Evolutionary conservation across 2,329 filamentous ascomycete genomes (phyloP).

Genomic region (Talaromyces atroroseus): DNA sequence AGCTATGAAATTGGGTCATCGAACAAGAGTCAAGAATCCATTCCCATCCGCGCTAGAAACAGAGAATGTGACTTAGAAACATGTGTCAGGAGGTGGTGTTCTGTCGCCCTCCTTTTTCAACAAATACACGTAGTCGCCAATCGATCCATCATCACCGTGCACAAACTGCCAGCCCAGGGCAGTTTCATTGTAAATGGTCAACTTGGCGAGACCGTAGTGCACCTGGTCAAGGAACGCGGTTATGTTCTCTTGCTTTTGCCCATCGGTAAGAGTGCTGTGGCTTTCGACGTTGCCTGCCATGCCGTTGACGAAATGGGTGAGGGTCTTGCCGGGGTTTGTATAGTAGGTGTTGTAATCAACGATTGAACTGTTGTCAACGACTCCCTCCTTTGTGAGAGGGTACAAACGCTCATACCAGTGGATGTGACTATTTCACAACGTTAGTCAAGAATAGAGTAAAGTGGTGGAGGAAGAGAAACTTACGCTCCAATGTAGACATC

Average conservation of each 20-base stretch:
- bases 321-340: constrained; percentile 44
- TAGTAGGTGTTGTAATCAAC: constrained; percentile 46
- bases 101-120: constrained; percentile 23
- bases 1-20: too few relatives aligned
- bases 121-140: constrained; percentile 36
- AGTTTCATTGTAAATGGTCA: constrained; percentile 39
- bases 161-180: constrained; percentile 45
- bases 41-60: background rate
- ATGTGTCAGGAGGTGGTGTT: constrained; percentile 8
- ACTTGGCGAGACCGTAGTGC: constrained; percentile 47
- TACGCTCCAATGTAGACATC: constrained; percentile 42
- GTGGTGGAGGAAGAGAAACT: constrained; percentile 15
- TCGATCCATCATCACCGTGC: constrained; percentile 33
- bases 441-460: constrained; percentile 5
- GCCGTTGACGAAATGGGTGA: constrained; percentile 50
- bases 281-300: constrained; percentile 51
- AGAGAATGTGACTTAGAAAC: background rate
- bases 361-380: constrained; percentile 39
- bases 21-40: background rate
- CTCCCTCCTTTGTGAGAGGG: constrained; percentile 35
- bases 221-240: constrained; percentile 43
- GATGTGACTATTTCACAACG: constrained; percentile 32
- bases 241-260: constrained; percentile 34
- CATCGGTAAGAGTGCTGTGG: constrained; percentile 37
- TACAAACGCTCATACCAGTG: constrained; percentile 45